Base-by-base conservation (phyloP, 2,329 filamentous ascomycete genomes). In the Claviceps sp. region DNA sequence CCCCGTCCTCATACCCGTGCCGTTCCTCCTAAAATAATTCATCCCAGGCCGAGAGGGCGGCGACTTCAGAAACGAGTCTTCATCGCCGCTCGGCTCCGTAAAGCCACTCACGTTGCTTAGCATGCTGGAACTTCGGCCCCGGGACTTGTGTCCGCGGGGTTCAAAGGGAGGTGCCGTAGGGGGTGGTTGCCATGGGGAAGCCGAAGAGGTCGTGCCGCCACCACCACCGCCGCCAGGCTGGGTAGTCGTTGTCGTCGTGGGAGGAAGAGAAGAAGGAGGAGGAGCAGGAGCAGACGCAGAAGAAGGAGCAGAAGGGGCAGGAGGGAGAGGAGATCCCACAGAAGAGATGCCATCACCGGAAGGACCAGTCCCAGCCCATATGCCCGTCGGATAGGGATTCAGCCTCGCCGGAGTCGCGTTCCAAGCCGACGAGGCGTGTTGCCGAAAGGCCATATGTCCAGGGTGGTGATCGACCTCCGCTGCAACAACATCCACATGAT, bases 21-120 rank as follows among this genome's bases (percentile, higher is more conserved):
- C 59, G 49, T 62, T 58, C 20, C 58, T 48, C 40, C 54, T 45
- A n/a, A 44, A 42, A 40, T 48, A 13, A 26, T 53, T 26, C 11
- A 45, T 50, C 37, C 47, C 56, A 30, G 51, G 53, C 18, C 50
- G 48, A 37, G 34, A 50, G 8, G 34, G 51, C 14, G 60, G 58
- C 14, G 63, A 63, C 34, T 54, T 56, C 46, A 37, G 30, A n/a
- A 45, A 38, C n/a, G 61, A 54, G 22, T 76, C 77, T 45, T 75
- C 77, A 47, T 70, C 71, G 58, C 76, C 71, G 58, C 76, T 81
- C 16, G 75, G 79, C 65, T 83, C 78, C 7, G 81, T 84, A 59
- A 84, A 82, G 20, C 80, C 79, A n/a, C 79, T 82, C 3, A 84
- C 70, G 59, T 82, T 76, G 60, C 79, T 83, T 2, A 84, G 74